Conservation (phyloP, 805 yeast genomes). For the Teunomyces cretensis region DNA sequence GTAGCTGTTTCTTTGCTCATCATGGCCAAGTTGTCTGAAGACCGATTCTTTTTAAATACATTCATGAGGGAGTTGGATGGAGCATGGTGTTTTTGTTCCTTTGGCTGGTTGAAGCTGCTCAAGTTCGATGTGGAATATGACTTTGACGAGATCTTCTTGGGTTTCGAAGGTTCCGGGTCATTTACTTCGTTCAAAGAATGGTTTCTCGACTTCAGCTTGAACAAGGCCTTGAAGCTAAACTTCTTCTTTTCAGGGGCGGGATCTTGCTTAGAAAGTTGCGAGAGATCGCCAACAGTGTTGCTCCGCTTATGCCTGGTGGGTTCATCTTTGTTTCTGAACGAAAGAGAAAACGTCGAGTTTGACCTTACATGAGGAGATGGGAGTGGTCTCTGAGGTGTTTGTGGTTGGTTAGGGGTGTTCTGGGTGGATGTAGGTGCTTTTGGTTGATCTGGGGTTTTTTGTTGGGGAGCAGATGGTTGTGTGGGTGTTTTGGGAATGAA, state of each 20-base stretch:
- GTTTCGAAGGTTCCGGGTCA: neutral
- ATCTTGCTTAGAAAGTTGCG: constrained; percentile 1
- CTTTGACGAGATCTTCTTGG: constrained; percentile 20
- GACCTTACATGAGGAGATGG: constrained; percentile 7
- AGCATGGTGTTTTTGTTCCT: neutral
- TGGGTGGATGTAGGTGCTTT: neutral
- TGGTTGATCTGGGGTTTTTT: neutral
- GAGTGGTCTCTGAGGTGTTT: neutral
- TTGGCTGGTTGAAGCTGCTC: constrained; percentile 2
- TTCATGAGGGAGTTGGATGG: constrained; percentile 13
- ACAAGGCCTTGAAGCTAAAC: constrained; percentile 39
- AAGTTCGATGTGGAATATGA: constrained; percentile 34
- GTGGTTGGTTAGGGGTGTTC: neutral
- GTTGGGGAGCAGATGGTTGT: neutral
- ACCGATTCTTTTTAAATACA: constrained; percentile 23
- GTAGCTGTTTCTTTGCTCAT: neutral
- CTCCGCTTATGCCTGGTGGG: constrained; percentile 7
- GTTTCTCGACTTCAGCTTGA: constrained; percentile 35
- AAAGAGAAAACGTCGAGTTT: constrained; percentile 6
- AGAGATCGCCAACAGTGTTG: constrained; percentile 11
- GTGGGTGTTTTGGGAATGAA: neutral
- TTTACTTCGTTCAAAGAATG: constrained; percentile 19
- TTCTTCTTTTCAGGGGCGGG: constrained; percentile 22
- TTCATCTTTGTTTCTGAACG: neutral
- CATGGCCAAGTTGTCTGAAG: constrained; percentile 15